Percentiles rank a stretch among this genome's conserved stretches.
Evolutionary conservation across 2,329 filamentous ascomycete species (phyloP).

Genomic region (Bipolaris gigantea): DNA sequence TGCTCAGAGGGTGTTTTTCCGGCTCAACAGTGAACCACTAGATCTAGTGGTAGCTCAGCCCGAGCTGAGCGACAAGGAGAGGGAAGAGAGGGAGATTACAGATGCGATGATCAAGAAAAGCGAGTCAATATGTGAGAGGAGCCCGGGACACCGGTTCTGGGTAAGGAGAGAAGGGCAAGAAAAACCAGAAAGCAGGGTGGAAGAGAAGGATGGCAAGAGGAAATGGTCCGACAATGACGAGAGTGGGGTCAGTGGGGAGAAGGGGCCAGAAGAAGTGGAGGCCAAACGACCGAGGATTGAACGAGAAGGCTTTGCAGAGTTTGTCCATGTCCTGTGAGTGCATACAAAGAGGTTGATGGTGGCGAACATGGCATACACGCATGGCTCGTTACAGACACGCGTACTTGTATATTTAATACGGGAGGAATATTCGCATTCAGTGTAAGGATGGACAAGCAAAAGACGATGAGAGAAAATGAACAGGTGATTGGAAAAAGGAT

Average conservation of each 20-base stretch:
- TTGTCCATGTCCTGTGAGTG: background rate
- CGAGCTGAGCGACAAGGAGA: constrained; percentile 17
- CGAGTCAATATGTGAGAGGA: background rate
- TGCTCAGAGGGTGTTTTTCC: constrained; percentile 41
- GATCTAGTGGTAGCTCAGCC: constrained; percentile 6
- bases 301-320: background rate
- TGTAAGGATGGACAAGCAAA: background rate
- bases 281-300: background rate
- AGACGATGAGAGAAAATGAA: background rate
- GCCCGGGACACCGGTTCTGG: constrained; percentile 35
- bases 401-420: background rate
- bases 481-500: too few species aligned
- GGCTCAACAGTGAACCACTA: constrained; percentile 27
- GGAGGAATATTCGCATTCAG: background rate
- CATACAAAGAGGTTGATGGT: background rate
- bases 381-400: background rate
- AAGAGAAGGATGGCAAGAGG: constrained; percentile 6
- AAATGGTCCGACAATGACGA: constrained; percentile 8
- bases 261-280: background rate
- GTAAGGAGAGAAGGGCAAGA: constrained; percentile 2
- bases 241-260: background rate
- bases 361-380: background rate
- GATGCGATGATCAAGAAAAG: constrained; percentile 24
- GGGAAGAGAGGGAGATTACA: constrained; percentile 30
- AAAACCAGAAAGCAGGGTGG: background rate